Percentiles rank a stretch among this genome's conserved stretches.
Evolutionary conservation across 176 grass and related monocot genomes (phyloP).

Genomic region (Zoysia japonica): DNA sequence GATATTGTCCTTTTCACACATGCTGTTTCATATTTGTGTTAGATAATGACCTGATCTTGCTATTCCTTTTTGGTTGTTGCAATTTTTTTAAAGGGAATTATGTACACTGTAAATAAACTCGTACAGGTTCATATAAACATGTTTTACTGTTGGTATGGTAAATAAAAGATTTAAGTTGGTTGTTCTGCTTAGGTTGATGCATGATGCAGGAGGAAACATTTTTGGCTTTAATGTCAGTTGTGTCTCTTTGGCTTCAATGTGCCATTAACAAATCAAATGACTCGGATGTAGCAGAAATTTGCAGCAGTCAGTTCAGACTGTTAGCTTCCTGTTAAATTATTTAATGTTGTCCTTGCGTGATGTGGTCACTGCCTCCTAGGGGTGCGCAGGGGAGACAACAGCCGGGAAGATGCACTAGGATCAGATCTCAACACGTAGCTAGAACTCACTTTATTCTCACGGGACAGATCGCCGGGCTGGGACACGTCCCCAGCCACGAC

Average conservation of each 20-base stretch:
- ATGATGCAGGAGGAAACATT: not conserved
- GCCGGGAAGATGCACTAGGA: too few species aligned
- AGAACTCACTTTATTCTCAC: too few species aligned
- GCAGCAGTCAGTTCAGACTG: not conserved
- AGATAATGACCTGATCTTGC: not conserved
- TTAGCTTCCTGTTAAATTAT: too few species aligned
- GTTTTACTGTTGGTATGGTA: slow-evolving; percentile 7
- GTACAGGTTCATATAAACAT: not conserved
- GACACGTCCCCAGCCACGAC: too few species aligned
- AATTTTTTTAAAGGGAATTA: not conserved
- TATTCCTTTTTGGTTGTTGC: not conserved
- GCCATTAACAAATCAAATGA: not conserved
- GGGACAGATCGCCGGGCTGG: too few species aligned
- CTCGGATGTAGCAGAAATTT: not conserved
- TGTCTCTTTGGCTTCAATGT: slow-evolving; percentile 1
- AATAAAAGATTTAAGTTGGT: not conserved
- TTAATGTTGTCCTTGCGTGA: too few species aligned
- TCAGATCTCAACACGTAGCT: too few species aligned
- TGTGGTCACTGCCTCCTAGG: too few species aligned
- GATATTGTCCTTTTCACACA: not conserved
- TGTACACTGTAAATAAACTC: not conserved
- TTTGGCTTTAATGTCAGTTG: not conserved
- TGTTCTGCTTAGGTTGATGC: not conserved
- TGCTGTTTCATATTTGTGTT: slow-evolving; percentile 9
- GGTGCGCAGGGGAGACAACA: too few species aligned